Evolutionary conservation across 345 rosid species (phyloP), one percentile per base, ranked within the genome.

Genomic region (Noccaea bulbosa): DNA sequence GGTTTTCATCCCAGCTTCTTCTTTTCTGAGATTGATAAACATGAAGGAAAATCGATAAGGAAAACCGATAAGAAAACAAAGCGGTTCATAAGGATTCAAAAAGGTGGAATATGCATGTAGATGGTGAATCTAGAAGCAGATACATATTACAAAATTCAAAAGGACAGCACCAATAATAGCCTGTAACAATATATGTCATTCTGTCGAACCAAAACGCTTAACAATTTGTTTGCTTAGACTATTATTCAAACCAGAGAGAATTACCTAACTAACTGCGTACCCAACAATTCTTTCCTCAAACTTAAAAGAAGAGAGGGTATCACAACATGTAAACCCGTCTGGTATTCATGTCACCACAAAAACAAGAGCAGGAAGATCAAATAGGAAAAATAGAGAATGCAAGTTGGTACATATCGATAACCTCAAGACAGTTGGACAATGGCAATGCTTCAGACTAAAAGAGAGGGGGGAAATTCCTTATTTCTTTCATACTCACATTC

Each of bases 1-100:
- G 79, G 98, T 94, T 87, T 79, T 84, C 87, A 83, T 87, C 72
- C 93, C 96, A 78, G 98, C 99, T 50, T 91, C 93, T 80, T 89
- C 96, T 80, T 94, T 94, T 62, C 97, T 94, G 86, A 79, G 78
- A 79, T 39, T 55, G 55, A 20, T 17, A 55, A 49, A 55, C 33
- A 32, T 46, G 47, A 62, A 55, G 40, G 52, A 33, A 47, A 47
- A 56, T 9, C 7, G 22, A 69, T 48, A 33, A 48, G 55, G 52
- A 62, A 53, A 61, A 17, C 20, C 20, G 20, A 17, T 17, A 17
- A 48, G 55, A 53, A 62, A 53, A 62, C 51, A 45, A 68, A 60
- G 48, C 11, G 5, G 69, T 53, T 35, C 24, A 51, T 60, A 60
- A 38, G 54, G 44, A 62, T 35, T 40, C 8, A 46, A 39, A 46